phyloP scores from a whole-genome alignment of 768 basidiomycete genomes.

The Macrocybe gigantea region DNA sequence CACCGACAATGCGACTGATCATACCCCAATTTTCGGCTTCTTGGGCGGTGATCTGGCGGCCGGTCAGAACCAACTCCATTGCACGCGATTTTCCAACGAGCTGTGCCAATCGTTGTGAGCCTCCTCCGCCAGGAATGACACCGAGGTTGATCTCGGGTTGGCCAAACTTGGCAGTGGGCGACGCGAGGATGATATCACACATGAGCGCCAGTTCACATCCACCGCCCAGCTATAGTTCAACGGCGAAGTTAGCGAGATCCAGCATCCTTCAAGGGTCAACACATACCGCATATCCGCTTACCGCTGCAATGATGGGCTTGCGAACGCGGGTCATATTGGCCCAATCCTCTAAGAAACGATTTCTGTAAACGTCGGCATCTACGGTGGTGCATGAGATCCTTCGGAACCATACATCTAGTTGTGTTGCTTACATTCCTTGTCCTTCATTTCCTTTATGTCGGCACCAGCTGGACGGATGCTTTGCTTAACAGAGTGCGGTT shows the following conservation, averaged over 20 bases:
- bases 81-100: conserved; percentile 88
- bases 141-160: conserved; percentile 97
- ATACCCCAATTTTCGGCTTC: conserved; percentile 89
- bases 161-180: conserved; percentile 86
- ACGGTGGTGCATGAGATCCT: neutral
- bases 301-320: conserved; percentile 95
- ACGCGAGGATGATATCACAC: conserved; percentile 92
- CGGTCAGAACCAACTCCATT: conserved; percentile 93
- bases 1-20: conserved; percentile 73
- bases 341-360: conserved; percentile 87
- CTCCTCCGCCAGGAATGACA: conserved; percentile 91
- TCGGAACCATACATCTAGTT: neutral
- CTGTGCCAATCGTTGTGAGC: conserved; percentile 84
- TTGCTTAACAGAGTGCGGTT: neutral
- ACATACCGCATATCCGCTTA: conserved; percentile 88
- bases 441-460: conserved; percentile 99
- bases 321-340: conserved; percentile 60
- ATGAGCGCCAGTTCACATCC: conserved; percentile 96
- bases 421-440: conserved; percentile 70
- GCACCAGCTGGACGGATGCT: conserved; percentile 64
- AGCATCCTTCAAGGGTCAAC: neutral
- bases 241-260: neutral
- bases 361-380: conserved; percentile 86
- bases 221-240: conserved; percentile 71
- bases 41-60: conserved; percentile 70